Conservation (phyloP, 164 flowering plant species). For the Vitis riparia region DNA sequence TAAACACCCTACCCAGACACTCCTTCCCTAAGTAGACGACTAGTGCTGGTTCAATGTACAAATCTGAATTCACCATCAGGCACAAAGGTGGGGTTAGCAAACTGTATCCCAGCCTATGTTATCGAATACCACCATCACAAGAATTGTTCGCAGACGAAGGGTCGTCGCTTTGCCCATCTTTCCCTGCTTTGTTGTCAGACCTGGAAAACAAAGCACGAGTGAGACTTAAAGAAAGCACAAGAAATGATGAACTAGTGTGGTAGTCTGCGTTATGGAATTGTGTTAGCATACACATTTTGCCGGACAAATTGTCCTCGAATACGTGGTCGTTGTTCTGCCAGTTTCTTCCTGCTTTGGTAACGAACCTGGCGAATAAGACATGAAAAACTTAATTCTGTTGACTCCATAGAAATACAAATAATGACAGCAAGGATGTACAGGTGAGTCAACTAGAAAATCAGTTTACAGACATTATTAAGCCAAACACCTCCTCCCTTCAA, state of each 20-base stretch:
- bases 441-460: too few species aligned
- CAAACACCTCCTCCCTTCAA: too few species aligned
- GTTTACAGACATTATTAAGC: too few species aligned
- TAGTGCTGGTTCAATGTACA: too few species aligned
- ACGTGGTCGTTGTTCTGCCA: constrained; percentile 62
- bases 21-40: too few species aligned
- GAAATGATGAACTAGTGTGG: background rate
- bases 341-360: constrained; percentile 55
- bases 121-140: constrained; percentile 20
- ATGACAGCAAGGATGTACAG: background rate
- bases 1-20: too few species aligned
- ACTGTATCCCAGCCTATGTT: constrained; percentile 8
- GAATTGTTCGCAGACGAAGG: constrained; percentile 20
- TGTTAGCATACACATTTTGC: constrained; percentile 26
- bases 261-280: background rate
- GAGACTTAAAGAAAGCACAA: background rate
- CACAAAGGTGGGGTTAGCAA: constrained; percentile 1
- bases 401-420: too few species aligned
- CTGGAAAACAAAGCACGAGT: constrained; percentile 10
- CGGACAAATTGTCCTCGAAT: constrained; percentile 61
- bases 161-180: constrained; percentile 21
- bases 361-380: constrained; percentile 43
- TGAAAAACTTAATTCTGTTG: background rate
- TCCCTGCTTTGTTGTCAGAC: constrained; percentile 22
- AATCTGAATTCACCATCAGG: background rate